A percentile compares a stretch with the other conserved stretches of the same genome.
These are phyloP conservation scores for Arthrobotrys conoides DNA, from an alignment of 2,329 filamentous ascomycete species.

Conservation along the genomic window DNA sequence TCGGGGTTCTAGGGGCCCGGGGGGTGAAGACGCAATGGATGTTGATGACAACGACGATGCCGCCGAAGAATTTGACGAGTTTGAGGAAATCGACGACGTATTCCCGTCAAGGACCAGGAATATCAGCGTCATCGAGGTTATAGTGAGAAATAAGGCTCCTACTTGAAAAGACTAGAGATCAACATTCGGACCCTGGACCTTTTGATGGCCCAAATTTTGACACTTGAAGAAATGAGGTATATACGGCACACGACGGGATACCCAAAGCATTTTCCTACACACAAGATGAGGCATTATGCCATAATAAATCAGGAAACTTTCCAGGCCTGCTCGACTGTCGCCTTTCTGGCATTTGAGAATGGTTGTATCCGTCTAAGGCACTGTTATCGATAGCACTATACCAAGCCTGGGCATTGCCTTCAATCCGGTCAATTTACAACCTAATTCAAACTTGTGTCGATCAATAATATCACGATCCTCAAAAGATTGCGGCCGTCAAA, in stretches of 20 bases:
- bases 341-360: conserved; percentile 11
- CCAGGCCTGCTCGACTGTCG: conserved; percentile 7
- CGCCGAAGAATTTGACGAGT: conserved; percentile 45
- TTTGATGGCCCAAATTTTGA: not conserved
- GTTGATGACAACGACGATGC: conserved; percentile 32
- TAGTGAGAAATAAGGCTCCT: conserved; percentile 52
- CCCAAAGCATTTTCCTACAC: not conserved
- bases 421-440: not conserved
- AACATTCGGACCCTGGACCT: not conserved
- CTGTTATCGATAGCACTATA: conserved; percentile 16
- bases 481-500: conserved; percentile 6
- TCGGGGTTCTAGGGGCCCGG: not conserved
- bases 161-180: conserved; percentile 6
- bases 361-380: not conserved
- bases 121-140: conserved; percentile 56
- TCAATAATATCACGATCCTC: conserved; percentile 2
- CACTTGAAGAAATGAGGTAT: conserved; percentile 23
- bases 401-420: conserved; percentile 14
- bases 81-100: conserved; percentile 56
- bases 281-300: not conserved
- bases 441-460: not conserved
- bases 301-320: not conserved
- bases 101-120: conserved; percentile 56
- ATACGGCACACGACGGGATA: conserved; percentile 12
- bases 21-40: conserved; percentile 47